phyloP scores from a whole-genome alignment of 2,329 filamentous ascomycete genomes.

The Sporothrix luriei region DNA sequence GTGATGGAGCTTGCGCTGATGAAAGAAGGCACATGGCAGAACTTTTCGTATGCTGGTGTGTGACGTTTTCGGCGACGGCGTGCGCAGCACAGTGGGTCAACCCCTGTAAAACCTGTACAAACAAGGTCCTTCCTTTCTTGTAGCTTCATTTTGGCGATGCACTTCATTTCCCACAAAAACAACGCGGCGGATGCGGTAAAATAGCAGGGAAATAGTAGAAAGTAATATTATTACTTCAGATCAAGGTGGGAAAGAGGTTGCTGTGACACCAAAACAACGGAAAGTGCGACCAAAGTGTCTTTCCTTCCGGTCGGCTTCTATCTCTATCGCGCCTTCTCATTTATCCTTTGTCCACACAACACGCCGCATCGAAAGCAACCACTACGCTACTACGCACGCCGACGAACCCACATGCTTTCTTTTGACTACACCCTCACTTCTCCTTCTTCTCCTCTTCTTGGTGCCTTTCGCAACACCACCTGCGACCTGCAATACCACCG shows the following conservation, averaged over 20 bases:
- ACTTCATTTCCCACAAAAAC: constrained; percentile 31
- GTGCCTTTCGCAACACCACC: neutral
- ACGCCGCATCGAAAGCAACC: constrained; percentile 3
- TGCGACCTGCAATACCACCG: neutral
- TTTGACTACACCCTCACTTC: constrained; percentile 1
- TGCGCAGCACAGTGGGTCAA: constrained; percentile 17
- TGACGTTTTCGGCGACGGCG: constrained; percentile 3
- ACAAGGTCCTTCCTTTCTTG: constrained; percentile 26
- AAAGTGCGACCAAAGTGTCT: neutral
- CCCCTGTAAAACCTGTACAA: constrained; percentile 24
- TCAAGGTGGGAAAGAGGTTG: constrained; percentile 9
- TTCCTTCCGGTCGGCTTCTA: neutral
- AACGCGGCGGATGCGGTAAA: constrained; percentile 23
- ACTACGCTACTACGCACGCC: neutral
- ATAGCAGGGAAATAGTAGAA: constrained; percentile 12
- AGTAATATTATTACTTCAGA: constrained; percentile 18
- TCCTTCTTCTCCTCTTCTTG: neutral
- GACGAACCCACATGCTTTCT: neutral
- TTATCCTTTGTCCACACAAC: constrained; percentile 2
- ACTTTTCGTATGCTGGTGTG: constrained; percentile 15
- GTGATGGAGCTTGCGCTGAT: neutral
- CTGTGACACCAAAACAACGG: neutral
- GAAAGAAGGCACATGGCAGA: neutral
- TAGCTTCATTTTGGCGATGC: constrained; percentile 30
- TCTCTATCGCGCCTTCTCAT: constrained; percentile 22